phyloP scores from a whole-genome alignment of 805 yeast genomes.

The Lachancea nothofagi region DNA sequence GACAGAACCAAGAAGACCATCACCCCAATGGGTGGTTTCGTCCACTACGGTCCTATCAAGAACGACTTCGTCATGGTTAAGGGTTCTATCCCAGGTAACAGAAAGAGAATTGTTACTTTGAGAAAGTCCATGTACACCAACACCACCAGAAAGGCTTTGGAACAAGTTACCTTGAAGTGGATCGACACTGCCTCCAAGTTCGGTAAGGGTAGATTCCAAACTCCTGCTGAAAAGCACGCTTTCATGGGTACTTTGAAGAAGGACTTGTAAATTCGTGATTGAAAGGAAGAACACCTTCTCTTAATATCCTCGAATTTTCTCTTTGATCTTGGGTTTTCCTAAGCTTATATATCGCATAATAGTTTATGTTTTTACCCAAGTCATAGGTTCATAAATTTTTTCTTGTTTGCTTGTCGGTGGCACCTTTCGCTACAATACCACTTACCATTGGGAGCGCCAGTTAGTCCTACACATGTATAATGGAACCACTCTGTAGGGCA shows the following conservation, averaged over 20 bases:
- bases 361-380: constrained; percentile 5
- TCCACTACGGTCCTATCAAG: constrained; percentile 96
- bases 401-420: constrained; percentile 11
- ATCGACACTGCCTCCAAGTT: constrained; percentile 99
- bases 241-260: constrained; percentile 99
- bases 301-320: neutral
- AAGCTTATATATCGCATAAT: constrained; percentile 5
- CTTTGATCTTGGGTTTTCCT: constrained; percentile 1
- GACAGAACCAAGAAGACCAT: constrained; percentile 99
- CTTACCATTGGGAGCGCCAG: constrained; percentile 49
- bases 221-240: constrained; percentile 99
- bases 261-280: constrained; percentile 82
- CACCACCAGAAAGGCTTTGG: constrained; percentile 96
- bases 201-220: constrained; percentile 99
- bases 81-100: constrained; percentile 99
- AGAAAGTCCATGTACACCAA: constrained; percentile 98
- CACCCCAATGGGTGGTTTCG: constrained; percentile 99
- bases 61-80: constrained; percentile 96
- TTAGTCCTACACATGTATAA: constrained; percentile 67
- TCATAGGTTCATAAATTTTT: constrained; percentile 5
- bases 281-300: neutral
- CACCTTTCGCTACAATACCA: constrained; percentile 65
- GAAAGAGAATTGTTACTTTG: constrained; percentile 98
- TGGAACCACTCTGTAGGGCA: constrained; percentile 80
- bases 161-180: constrained; percentile 97